phyloP scores from a whole-genome alignment of 2,329 filamentous ascomycete genomes.

The Aureobasidium sp. region DNA sequence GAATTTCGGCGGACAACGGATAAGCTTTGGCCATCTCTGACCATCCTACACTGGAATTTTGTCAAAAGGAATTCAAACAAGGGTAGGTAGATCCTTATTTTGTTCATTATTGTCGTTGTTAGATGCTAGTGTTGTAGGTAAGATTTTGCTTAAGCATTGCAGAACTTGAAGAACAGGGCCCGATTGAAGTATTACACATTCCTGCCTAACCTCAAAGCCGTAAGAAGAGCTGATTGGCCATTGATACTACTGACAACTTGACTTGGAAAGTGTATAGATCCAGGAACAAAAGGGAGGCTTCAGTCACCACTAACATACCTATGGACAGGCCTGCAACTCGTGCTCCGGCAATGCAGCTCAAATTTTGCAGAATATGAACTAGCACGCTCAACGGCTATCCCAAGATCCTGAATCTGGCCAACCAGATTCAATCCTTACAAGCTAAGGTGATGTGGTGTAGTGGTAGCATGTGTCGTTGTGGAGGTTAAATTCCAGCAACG shows the following conservation, averaged over 20 bases:
- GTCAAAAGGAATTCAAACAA: background rate
- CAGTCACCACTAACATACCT: background rate
- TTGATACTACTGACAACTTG: background rate
- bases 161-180: background rate
- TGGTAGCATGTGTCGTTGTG: conserved; percentile 2
- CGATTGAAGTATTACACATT: background rate
- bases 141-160: no score
- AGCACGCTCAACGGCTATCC: background rate
- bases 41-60: background rate
- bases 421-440: background rate
- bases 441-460: conserved; percentile 2
- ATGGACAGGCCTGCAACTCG: background rate
- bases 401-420: background rate
- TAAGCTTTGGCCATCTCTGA: background rate
- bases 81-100: background rate
- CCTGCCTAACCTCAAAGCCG: background rate
- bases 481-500: conserved; percentile 1
- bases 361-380: background rate
- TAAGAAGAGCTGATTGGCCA: background rate
- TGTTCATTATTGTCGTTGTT: background rate
- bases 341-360: no score
- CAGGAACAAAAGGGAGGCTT: background rate
- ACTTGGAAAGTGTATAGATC: background rate
- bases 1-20: background rate
- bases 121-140: background rate